Evolutionary conservation across 2,329 filamentous ascomycete species (phyloP), one percentile per base, ranked within the genome.

Genomic region (Dactylellina leptospora): DNA sequence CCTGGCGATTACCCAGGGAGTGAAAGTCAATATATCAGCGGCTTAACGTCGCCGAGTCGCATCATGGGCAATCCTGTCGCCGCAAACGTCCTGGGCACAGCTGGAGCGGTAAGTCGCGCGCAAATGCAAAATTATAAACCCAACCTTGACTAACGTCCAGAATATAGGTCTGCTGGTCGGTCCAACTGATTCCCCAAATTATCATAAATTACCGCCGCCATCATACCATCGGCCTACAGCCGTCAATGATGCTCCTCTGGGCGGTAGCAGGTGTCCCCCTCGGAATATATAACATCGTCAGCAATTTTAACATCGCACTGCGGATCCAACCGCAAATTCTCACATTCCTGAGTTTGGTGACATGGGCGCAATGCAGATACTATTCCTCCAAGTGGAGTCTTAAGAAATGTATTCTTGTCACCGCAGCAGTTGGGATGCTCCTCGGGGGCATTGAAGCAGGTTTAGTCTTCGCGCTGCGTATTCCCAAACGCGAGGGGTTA

Each of bases 171-270:
- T 89, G 87, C 77, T 90, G 87, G 88, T 89, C 86, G 16, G 80
- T 89, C n/a, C 76, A 90, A 83, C 81, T 90, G 23, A 84, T 90
- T 23, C 88, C 88, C 0, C 88, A 91, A 77, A 89, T 90, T 51
- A 78, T 87, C 30, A 84, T 89, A 76, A 91, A 91, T 76, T 86
- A 88, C 75, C 83, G 85, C 3, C 82, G 88, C 0, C 87, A 90
- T 77, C 83, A 89, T 80, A 87, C 87, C 0, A 84, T 82, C 0
- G 88, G 88, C 0, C 81, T 90, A 0, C 87, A 90, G 53, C 83
- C 85, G 0, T 85, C 86, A 0, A 90, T 90, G 88, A 90, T 90
- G 87, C 84, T 90, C 77, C 82, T 90, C 1, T 90, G 88, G 84
- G 86, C 87, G 0, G 85, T 83, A 80, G 88, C 88, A 1, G 88